Evolutionary conservation across 495 filamentous ascomycete species (phyloP).

Genomic region (Sphaerosporella brunnea): DNA sequence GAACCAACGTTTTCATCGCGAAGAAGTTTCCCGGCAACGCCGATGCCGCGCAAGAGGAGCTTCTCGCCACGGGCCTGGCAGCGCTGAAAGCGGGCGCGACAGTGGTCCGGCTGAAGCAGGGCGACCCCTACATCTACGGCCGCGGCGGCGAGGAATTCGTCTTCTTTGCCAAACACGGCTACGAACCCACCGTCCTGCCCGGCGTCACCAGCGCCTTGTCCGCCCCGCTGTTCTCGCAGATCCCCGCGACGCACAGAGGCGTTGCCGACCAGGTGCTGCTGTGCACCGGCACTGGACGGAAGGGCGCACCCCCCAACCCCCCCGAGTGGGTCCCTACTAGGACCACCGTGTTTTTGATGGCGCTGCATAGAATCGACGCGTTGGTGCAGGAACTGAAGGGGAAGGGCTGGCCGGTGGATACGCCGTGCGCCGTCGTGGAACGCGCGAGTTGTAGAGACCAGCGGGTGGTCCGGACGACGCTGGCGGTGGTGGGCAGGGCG

Average conservation of each 20-base stretch:
- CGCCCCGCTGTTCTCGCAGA: conserved; percentile 72
- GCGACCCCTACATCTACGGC: conserved; percentile 91
- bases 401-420: conserved; percentile 36
- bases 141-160: conserved; percentile 80
- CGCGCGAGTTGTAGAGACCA: conserved; percentile 90
- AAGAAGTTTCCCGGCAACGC: conserved; percentile 96
- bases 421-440: conserved; percentile 84
- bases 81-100: conserved; percentile 53
- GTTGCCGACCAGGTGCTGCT: conserved; percentile 85
- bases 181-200: conserved; percentile 55
- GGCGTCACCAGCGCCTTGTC: conserved; percentile 77
- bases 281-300: conserved; percentile 86
- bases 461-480: conserved; percentile 70
- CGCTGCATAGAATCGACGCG: conserved; percentile 61
- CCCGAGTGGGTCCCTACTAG: conserved; percentile 58
- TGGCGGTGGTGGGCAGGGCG: conserved; percentile 59
- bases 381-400: conserved; percentile 48
- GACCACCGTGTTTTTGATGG: conserved; percentile 94
- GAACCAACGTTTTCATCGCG: conserved; percentile 78
- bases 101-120: conserved; percentile 84
- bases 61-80: conserved; percentile 59
- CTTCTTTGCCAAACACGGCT: conserved; percentile 63
- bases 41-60: conserved; percentile 78
- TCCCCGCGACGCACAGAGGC: conserved; percentile 73
- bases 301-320: conserved; percentile 63